Base-by-base conservation (phyloP, 75 land plant species). In the Adiantum capillusveneris region DNA sequence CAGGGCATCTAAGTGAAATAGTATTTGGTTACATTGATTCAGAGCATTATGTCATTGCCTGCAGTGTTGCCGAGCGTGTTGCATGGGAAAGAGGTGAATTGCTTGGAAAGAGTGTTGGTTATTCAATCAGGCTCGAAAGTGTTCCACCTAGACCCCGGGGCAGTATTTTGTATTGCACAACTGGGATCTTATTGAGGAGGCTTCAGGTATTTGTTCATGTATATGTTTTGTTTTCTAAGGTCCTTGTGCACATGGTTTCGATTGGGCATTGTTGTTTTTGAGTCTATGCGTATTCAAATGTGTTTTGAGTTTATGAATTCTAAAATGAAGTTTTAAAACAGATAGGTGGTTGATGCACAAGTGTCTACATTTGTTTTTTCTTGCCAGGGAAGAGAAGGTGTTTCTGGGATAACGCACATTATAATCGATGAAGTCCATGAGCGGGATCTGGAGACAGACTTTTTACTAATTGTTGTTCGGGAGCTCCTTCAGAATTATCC, bases 341-440 rank as follows among this genome's bases (percentile, higher is more conserved):
- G 50, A 3, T 46, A 2, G 18, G 5, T 18, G 2, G 2, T 21
- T 46, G 50, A 46, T 6, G 17, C 50, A 18, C 3, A 2, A 46
- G 22, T 46, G 18, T 46, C 50, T 3, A 18, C 6, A 3, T 2
- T 46, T 46, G 17, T 46, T 2, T 29, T 43, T 22, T 53, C 21
- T 22, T 65, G 63, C 6, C 63, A 67, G 70, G 45, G 55, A 59
- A 27, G 62, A 2, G 70, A 67, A 48, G 70, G 70, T 30, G 31
- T 63, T 24, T 36, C 46, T 25, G 74, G 61, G 39, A 76, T 74
- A n/a, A 63, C 66, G 0, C 77, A 74, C 58, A 66, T 74, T 12
- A 63, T 74, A 6, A 63, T 73, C 61, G 76, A 73, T 62, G 76
- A 73, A 73, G 76, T 64, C 26, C 76, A 73, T 56, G 76, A 73